phyloP scores from a whole-genome alignment of 2,329 filamentous ascomycete species.

The Capronia americana region DNA sequence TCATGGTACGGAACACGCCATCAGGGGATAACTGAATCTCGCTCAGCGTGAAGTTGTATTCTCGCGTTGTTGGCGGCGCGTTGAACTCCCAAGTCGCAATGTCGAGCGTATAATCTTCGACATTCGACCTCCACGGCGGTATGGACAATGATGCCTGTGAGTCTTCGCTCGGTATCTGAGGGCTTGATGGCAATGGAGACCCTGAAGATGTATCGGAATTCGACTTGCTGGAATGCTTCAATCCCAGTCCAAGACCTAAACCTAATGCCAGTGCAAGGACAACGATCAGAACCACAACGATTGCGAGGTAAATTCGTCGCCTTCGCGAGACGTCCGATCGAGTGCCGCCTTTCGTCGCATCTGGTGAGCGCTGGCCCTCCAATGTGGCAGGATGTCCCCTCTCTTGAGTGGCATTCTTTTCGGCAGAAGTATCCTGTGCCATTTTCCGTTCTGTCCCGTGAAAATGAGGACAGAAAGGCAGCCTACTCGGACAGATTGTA shows the following conservation, averaged over 20 bases:
- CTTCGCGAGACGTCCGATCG: slow-evolving; percentile 4
- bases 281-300: slow-evolving; percentile 2
- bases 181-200: slow-evolving; percentile 6
- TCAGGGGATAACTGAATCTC: slow-evolving; percentile 63
- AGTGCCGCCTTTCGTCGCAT: background rate
- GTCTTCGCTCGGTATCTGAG: slow-evolving; percentile 5
- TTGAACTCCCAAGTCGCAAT: slow-evolving; percentile 60
- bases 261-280: slow-evolving; percentile 18
- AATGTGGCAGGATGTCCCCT: background rate
- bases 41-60: slow-evolving; percentile 60
- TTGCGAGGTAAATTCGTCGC: background rate
- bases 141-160: slow-evolving; percentile 13
- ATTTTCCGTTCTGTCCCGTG: slow-evolving; percentile 3
- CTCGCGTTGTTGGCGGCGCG: slow-evolving; percentile 58
- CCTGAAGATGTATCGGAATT: background rate
- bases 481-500: background rate
- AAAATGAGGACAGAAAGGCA: background rate
- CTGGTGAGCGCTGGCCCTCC: background rate
- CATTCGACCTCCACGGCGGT: slow-evolving; percentile 14
- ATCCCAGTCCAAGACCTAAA: slow-evolving; percentile 15
- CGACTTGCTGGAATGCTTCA: slow-evolving; percentile 10
- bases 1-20: slow-evolving; percentile 58
- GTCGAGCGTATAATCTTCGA: slow-evolving; percentile 63
- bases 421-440: slow-evolving; percentile 6
- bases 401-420: background rate